Evolutionary conservation across 1,284 basidiomycete species (phyloP), one percentile per base, ranked within the genome.

Genomic region (Boletus holoroseus): DNA sequence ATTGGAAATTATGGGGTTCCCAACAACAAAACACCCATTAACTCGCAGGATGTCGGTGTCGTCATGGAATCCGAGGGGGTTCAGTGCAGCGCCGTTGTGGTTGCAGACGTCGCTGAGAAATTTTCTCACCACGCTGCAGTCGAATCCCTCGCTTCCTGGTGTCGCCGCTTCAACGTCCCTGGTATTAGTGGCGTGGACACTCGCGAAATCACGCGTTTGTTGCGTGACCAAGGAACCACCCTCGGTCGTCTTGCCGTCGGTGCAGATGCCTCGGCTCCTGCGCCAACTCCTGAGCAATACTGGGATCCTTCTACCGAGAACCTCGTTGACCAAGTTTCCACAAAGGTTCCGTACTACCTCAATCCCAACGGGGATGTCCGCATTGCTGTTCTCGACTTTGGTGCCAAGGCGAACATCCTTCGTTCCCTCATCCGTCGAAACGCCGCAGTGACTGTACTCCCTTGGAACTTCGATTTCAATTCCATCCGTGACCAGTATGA

Each of bases 1-100:
- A 97, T 99, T 59, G 96, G 96, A 44, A 99, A 99, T 71, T 99
- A 99, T 67, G 95, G 96, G 56, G 94, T 99, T 3, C 95, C 95
- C 9, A 64, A 70, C 47, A 99, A 99, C 71, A 77, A 74, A 31
- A 75, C 87, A 3, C 82, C 91, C 5, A 69, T 83, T 20, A 78
- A 95, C 58, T 79, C 80, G 40, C 85, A 86, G 56, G 89, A 94
- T 51, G 91, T 93, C 37, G 93, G 94, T 37, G 90, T 95, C 7
- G 76, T 91, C 51, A 85, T 99, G 59, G 95, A 99, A 69, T 95
- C 92, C 0, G 74, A 83, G 56, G 79, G 82, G 55, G 88, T 99
- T 26, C 93, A 98, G 69, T 97, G 94, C 68, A 80, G 91, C 32
- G 95, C 87, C 34, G 83, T 99, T 47, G 84, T 99, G 51, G 95